phyloP scores from a whole-genome alignment of 202 grass and related monocot genomes.

The Brachypodium distachyon region DNA sequence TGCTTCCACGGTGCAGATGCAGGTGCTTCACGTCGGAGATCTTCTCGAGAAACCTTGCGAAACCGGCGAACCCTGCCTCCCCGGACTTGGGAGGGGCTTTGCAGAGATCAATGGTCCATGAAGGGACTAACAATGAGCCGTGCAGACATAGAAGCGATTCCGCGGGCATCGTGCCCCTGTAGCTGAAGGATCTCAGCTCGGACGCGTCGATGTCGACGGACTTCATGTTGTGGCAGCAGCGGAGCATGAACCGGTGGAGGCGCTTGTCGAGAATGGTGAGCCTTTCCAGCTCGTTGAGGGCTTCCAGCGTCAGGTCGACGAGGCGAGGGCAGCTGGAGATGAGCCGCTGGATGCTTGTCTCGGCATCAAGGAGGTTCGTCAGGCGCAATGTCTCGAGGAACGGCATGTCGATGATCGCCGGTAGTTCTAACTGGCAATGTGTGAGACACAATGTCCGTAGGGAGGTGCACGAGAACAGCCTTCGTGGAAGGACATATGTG shows the following conservation, averaged over 20 bases:
- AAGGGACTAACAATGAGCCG: not conserved
- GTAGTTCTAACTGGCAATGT: not conserved
- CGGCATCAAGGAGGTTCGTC: not conserved
- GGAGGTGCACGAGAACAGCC: not conserved
- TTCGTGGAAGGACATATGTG: not conserved
- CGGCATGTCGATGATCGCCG: not conserved
- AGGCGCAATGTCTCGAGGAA: not conserved
- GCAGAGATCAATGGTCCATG: not conserved
- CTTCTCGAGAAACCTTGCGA: not conserved
- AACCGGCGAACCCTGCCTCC: not conserved
- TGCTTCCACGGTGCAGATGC: not conserved
- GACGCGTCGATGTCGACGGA: not conserved
- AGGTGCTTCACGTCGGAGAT: not conserved
- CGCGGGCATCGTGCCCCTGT: not conserved
- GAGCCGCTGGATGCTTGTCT: not conserved
- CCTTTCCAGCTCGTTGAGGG: not conserved
- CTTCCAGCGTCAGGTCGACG: not conserved
- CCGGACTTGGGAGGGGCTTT: not conserved
- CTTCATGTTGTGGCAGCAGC: not conserved
- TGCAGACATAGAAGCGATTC: not conserved
- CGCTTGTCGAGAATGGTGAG: not conserved
- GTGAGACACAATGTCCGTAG: not conserved
- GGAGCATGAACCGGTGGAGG: not conserved
- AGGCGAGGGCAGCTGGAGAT: not conserved
- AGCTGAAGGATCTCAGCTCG: not conserved